Evolutionary conservation across 129 eudicot genomes (phyloP).

Genomic region (Sambucus nigra): DNA sequence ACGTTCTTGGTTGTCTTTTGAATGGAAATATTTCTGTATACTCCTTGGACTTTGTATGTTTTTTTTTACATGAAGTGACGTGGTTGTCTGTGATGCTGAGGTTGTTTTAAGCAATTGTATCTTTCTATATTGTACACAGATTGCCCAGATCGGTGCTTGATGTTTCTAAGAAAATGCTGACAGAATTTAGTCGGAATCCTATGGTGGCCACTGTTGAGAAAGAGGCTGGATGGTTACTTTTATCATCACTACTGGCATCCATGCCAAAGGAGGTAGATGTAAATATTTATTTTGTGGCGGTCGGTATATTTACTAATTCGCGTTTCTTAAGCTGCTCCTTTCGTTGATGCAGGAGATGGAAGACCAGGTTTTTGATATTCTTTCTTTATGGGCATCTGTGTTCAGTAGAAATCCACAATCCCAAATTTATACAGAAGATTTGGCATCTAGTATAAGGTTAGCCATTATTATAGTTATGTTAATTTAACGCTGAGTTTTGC

Average conservation of each 20-base stretch:
- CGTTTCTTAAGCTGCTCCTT: constrained; percentile 21
- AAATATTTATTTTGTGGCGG: constrained; percentile 5
- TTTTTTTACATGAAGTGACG: background rate
- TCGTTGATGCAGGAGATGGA: constrained; percentile 79
- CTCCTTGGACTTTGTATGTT: background rate
- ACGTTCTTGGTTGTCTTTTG: background rate
- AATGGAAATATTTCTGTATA: constrained; percentile 8
- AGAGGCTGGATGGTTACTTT: constrained; percentile 94
- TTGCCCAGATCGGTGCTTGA: constrained; percentile 88
- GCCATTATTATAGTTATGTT: constrained; percentile 5
- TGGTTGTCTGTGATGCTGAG: constrained; percentile 5
- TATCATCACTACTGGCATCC: constrained; percentile 83
- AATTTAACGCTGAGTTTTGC: background rate
- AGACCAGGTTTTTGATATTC: constrained; percentile 90
- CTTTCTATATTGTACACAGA: constrained; percentile 33
- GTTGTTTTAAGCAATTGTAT: constrained; percentile 5
- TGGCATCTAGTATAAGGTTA: constrained; percentile 55
- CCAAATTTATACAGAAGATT: constrained; percentile 42
- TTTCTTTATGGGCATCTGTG: constrained; percentile 74
- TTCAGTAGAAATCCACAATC: constrained; percentile 54
- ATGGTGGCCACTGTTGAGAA: constrained; percentile 70
- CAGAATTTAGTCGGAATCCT: constrained; percentile 62
- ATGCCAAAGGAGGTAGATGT: constrained; percentile 83
- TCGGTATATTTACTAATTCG: constrained; percentile 2
- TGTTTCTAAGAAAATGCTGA: constrained; percentile 75